Conservation (phyloP, 345 rosid genomes). For the Eucalyptus albens region DNA sequence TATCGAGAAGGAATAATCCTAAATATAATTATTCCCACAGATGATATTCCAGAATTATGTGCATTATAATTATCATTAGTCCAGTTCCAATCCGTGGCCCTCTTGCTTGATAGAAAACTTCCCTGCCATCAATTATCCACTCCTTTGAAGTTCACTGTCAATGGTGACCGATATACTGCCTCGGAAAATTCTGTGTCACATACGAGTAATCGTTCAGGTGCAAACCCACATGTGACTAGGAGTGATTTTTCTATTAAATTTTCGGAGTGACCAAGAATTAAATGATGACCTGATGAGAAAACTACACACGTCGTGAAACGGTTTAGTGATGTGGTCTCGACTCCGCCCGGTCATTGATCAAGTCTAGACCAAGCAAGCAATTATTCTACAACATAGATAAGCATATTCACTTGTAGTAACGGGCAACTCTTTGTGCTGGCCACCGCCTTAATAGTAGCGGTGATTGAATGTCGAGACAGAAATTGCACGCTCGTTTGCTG, state of each 20-base stretch:
- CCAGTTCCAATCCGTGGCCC: neutral
- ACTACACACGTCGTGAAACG: rapidly evolving
- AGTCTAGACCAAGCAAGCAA: neutral
- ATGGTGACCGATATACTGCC: neutral
- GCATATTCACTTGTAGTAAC: neutral
- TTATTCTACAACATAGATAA: too few relatives aligned
- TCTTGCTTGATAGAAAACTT: neutral
- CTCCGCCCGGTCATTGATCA: neutral
- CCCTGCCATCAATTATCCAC: neutral
- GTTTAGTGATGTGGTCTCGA: neutral
- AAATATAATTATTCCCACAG: neutral
- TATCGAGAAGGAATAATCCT: neutral
- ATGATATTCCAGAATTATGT: neutral
- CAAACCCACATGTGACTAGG: neutral
- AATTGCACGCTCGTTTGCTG: neutral
- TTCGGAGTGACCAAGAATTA: neutral
- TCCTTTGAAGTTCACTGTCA: neutral
- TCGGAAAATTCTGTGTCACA: neutral
- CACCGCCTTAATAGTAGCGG: neutral
- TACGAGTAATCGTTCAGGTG: neutral
- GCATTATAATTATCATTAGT: neutral
- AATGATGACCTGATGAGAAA: neutral
- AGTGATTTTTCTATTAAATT: neutral
- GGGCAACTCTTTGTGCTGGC: neutral
- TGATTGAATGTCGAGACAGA: neutral